Conservation (phyloP, 2,329 filamentous ascomycete species). For the Trichoderma sp. region DNA sequence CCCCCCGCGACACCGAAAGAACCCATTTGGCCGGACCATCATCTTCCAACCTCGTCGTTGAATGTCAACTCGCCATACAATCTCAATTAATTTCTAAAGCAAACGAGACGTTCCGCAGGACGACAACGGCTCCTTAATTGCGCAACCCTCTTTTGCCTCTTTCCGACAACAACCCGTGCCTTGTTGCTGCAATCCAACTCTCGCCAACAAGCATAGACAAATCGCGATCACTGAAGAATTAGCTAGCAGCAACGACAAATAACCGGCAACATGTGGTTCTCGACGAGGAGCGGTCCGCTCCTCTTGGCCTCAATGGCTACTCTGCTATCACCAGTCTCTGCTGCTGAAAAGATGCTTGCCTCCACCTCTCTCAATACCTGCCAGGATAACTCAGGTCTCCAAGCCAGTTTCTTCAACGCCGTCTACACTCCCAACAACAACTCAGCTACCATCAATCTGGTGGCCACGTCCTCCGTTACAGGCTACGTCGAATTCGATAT, state of each 20-base stretch:
- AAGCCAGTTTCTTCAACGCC: conserved; percentile 87
- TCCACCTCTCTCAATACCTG: conserved; percentile 86
- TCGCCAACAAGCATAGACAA: background rate
- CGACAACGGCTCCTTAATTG: conserved; percentile 24
- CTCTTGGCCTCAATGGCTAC: conserved; percentile 49
- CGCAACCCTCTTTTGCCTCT: background rate
- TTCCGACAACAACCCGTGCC: background rate
- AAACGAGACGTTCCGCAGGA: conserved; percentile 26
- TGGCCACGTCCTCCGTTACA: conserved; percentile 79
- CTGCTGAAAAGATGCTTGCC: conserved; percentile 67
- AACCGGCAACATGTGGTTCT: conserved; percentile 20
- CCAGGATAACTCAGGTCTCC: conserved; percentile 82
- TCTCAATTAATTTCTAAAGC: conserved; percentile 6
- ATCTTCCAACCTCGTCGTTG: background rate
- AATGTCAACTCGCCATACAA: background rate
- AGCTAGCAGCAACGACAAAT: background rate
- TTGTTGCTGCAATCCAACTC: background rate
- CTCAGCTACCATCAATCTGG: conserved; percentile 72
- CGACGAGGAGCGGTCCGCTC: conserved; percentile 17
- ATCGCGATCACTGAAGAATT: background rate
- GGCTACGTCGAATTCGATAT: conserved; percentile 81
- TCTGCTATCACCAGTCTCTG: conserved; percentile 49
- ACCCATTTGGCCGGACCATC: conserved; percentile 22
- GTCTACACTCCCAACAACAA: conserved; percentile 76
- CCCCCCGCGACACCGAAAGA: background rate